Evolutionary conservation across 345 rosid species (phyloP).

Genomic region (Salix brachista): DNA sequence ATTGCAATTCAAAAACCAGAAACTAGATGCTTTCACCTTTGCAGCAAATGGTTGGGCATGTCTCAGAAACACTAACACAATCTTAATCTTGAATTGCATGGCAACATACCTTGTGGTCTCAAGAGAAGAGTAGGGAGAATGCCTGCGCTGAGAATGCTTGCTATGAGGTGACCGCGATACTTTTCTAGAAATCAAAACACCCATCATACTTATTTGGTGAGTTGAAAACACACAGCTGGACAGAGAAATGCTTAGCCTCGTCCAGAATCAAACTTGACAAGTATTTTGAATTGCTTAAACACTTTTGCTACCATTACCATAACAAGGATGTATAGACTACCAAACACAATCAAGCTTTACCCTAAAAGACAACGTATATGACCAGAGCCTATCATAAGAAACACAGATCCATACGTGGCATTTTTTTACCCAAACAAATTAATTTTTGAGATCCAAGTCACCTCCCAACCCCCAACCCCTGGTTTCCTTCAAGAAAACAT

Average conservation of each 20-base stretch:
- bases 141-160: conserved; percentile 98
- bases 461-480: too few species aligned
- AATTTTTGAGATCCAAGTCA: too few species aligned
- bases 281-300: conserved; percentile 12
- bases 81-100: conserved; percentile 27
- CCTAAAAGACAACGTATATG: neutral
- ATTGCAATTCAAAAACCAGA: conserved; percentile 2
- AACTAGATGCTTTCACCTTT: conserved; percentile 57
- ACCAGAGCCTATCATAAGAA: neutral
- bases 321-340: conserved; percentile 1
- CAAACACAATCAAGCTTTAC: conserved; percentile 4
- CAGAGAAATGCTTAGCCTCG: conserved; percentile 37
- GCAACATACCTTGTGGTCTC: conserved; percentile 69
- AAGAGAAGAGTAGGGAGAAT: conserved; percentile 93
- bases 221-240: conserved; percentile 32
- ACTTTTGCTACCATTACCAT: conserved; percentile 14
- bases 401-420: too few species aligned
- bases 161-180: conserved; percentile 98
- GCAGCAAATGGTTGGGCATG: conserved; percentile 24
- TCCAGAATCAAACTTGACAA: conserved; percentile 20
- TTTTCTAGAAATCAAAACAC: conserved; percentile 95
- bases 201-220: conserved; percentile 71
- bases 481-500: too few species aligned
- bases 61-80: conserved; percentile 41
- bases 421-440: too few species aligned